Conservation (phyloP, 352 stramenopile species). For the Phytophthora sojae region DNA sequence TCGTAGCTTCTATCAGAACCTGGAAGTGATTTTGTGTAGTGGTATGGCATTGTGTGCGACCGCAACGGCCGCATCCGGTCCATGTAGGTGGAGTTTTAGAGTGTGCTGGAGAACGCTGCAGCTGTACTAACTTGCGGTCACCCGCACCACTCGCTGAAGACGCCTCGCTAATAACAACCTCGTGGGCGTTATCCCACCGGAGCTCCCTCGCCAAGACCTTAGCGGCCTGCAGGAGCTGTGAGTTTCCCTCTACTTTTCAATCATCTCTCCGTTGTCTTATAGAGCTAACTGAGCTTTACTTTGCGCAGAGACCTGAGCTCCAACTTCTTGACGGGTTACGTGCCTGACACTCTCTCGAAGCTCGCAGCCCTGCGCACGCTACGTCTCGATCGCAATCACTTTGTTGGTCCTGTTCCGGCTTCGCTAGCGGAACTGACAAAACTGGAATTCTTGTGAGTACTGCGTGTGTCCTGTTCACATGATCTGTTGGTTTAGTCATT, state of each 20-base stretch:
- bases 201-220: constrained; percentile 62
- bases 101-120: background rate
- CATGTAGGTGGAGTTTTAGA: constrained; percentile 43
- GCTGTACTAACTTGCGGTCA: background rate
- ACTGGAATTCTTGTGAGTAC: constrained; percentile 65
- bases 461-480: background rate
- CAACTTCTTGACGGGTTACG: constrained; percentile 65
- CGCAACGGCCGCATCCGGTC: constrained; percentile 54
- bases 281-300: background rate
- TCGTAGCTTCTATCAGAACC: background rate
- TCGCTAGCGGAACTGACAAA: constrained; percentile 51
- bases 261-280: background rate
- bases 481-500: background rate
- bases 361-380: constrained; percentile 52
- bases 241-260: constrained; percentile 8
- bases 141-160: constrained; percentile 12
- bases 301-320: constrained; percentile 65
- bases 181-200: constrained; percentile 55
- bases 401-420: constrained; percentile 50
- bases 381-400: constrained; percentile 64
- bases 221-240: constrained; percentile 65
- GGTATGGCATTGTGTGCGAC: constrained; percentile 74
- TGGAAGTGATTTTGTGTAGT: constrained; percentile 57
- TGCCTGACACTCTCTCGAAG: constrained; percentile 55
- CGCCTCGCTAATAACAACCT: constrained; percentile 73